Evolutionary conservation across 1,284 basidiomycete species (phyloP).

Genomic region (Prillingera fragicola): DNA sequence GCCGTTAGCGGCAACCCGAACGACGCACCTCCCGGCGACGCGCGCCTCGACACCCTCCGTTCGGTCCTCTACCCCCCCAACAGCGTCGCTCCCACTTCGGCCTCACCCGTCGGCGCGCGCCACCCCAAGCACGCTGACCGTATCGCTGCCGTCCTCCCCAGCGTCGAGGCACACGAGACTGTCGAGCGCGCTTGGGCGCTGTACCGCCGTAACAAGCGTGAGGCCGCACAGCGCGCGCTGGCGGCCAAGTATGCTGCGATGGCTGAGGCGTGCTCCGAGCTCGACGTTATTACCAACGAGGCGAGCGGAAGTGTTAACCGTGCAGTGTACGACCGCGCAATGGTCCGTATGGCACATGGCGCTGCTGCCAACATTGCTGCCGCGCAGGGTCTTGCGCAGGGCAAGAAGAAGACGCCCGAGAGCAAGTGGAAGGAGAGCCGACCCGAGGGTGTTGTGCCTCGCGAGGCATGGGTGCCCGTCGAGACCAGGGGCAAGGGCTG

Average conservation of each 20-base stretch:
- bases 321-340: slow-evolving; percentile 65
- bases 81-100: slow-evolving; percentile 44
- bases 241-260: slow-evolving; percentile 69
- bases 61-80: slow-evolving; percentile 72
- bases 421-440: slow-evolving; percentile 67
- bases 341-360: slow-evolving; percentile 58
- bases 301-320: slow-evolving; percentile 16
- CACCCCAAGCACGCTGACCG: slow-evolving; percentile 64
- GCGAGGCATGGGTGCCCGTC: slow-evolving; percentile 45
- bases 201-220: slow-evolving; percentile 67
- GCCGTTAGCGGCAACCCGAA: slow-evolving; percentile 14
- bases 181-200: slow-evolving; percentile 88
- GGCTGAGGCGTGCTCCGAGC: slow-evolving; percentile 71
- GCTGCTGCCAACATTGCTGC: slow-evolving; percentile 8
- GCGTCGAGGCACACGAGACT: slow-evolving; percentile 83
- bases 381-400: slow-evolving; percentile 42
- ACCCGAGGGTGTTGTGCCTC: slow-evolving; percentile 74
- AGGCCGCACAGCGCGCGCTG: slow-evolving; percentile 61
- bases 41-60: slow-evolving; percentile 65
- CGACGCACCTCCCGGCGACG: slow-evolving; percentile 50
- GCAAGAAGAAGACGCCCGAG: slow-evolving; percentile 58
- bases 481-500: slow-evolving; percentile 46
- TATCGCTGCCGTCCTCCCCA: slow-evolving; percentile 71
- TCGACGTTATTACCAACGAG: slow-evolving; percentile 56
- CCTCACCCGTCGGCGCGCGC: slow-evolving; percentile 72